Percentiles rank a stretch among this genome's conserved stretches.
Conservation (phyloP, 2,329 filamentous ascomycete genomes). For the Nigrospora osmanthi region DNA sequence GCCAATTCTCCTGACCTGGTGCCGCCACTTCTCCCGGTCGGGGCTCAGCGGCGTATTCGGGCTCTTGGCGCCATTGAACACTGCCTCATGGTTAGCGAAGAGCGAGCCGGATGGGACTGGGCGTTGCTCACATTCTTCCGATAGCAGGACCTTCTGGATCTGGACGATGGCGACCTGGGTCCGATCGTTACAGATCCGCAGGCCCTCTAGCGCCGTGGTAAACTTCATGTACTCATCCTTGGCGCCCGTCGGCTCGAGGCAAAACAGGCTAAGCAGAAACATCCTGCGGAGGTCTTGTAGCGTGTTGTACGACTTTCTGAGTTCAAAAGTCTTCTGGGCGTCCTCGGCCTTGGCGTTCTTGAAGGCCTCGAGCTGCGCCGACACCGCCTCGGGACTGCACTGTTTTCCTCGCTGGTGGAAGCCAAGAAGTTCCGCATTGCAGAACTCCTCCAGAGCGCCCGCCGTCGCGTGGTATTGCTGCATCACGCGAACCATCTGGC, state of each 20-base stretch:
- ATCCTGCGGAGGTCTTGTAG: slow-evolving; percentile 77
- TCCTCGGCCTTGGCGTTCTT: slow-evolving; percentile 66
- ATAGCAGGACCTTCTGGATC: slow-evolving; percentile 28
- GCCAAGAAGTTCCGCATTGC: slow-evolving; percentile 66
- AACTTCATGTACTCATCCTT: slow-evolving; percentile 71
- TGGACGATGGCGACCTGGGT: slow-evolving; percentile 28
- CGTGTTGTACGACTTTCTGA: background rate
- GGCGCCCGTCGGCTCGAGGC: slow-evolving; percentile 75
- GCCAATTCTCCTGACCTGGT: slow-evolving; percentile 81
- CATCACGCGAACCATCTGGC: slow-evolving; percentile 62
- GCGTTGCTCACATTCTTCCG: slow-evolving; percentile 62
- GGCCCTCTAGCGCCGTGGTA: slow-evolving; percentile 68
- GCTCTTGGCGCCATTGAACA: slow-evolving; percentile 42
- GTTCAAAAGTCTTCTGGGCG: slow-evolving; percentile 44
- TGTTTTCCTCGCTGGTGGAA: slow-evolving; percentile 45
- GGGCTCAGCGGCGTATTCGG: slow-evolving; percentile 59
- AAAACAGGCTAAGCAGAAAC: slow-evolving; percentile 80
- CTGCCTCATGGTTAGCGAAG: slow-evolving; percentile 6
- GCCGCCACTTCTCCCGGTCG: slow-evolving; percentile 74
- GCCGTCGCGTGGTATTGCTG: slow-evolving; percentile 66
- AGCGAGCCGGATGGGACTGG: background rate
- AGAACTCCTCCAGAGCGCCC: slow-evolving; percentile 59
- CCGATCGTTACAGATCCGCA: slow-evolving; percentile 55
- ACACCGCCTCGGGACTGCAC: slow-evolving; percentile 1
- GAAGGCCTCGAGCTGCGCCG: slow-evolving; percentile 35